Evolutionary conservation across 2,329 filamentous ascomycete genomes (phyloP), one percentile per base, ranked within the genome.

Genomic region (Exserohilum rostratum): DNA sequence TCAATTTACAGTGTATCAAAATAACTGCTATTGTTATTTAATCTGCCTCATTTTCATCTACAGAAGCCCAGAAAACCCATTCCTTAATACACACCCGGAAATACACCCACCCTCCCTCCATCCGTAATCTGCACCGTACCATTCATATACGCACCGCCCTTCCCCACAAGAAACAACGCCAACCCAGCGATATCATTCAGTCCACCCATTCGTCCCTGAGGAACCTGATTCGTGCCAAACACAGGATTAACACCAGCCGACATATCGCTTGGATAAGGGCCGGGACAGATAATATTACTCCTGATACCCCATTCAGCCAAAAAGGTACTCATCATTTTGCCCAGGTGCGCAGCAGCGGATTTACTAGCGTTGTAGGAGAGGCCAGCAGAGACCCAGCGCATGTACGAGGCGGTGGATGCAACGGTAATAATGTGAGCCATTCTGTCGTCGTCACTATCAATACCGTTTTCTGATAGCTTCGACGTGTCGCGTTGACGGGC

Each of bases 71-170:
- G n/a, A n/a, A n/a, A n/a, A n/a, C n/a, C n/a, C n/a, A n/a, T n/a
- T n/a, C n/a, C n/a, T 25, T 61, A 77, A 51, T 76, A 77, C 1
- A 66, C 70, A 20, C 64, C 59, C 4, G 74, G 74, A 46, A 70
- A 71, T 7, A 75, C 70, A 0, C 65, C 55, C 45, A 72, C 49
- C 48, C 78, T 69, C 5, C 79, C 79, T 1, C 79, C 79, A 69
- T 82, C 79, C 6, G 77, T 75, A 2, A 83, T 67, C 46, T 81
- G 76, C 13, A 82, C 74, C 50, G 73, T 78, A 0, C 84, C 84
- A 67, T 85, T 85, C 46, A 81, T 74, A 68, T 85, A 86, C 11
- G 75, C 76, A 1, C 81, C 82, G 5, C 78, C 78, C 35, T 79
- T 80, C 3, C 79, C 77, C 9, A 82, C 77, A 48, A 85, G 68